Evolutionary conservation across 2,329 filamentous ascomycete species (phyloP).

Genomic region (Fusarium nematophilum): DNA sequence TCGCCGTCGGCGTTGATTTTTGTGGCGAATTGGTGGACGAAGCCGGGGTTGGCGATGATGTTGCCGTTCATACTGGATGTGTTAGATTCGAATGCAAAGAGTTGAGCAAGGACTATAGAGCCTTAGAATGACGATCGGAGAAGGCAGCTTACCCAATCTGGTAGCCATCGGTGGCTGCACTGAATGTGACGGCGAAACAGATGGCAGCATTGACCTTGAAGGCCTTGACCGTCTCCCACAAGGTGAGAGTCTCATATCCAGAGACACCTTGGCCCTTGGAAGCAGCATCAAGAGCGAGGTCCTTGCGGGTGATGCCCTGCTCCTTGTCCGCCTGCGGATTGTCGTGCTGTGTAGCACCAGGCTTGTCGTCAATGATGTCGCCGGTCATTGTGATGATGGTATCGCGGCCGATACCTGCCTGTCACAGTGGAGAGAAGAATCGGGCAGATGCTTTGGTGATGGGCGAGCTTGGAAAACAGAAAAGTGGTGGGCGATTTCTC

Average conservation of each 20-base stretch:
- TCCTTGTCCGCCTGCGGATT: background rate
- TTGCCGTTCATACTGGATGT: constrained; percentile 22
- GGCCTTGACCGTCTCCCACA: constrained; percentile 42
- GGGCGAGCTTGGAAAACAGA: too few relatives aligned
- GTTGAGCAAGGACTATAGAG: background rate
- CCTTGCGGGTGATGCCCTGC: constrained; percentile 5
- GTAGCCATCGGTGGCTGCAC: constrained; percentile 44
- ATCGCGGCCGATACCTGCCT: background rate
- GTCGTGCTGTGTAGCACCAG: background rate
- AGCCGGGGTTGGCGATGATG: constrained; percentile 30
- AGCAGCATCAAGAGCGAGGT: constrained; percentile 38
- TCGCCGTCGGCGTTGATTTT: constrained; percentile 34
- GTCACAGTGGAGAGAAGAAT: too few relatives aligned
- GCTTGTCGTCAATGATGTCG: background rate
- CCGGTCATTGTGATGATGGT: background rate
- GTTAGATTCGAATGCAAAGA: too few relatives aligned
- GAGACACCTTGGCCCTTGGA: constrained; percentile 41
- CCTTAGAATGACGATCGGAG: too few relatives aligned
- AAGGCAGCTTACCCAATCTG: constrained; percentile 44
- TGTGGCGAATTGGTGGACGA: constrained; percentile 22
- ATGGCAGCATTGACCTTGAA: constrained; percentile 42
- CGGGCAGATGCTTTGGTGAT: background rate
- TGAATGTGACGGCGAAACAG: constrained; percentile 44
- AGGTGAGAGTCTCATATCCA: constrained; percentile 43
- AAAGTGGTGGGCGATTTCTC: background rate